Base-by-base conservation (phyloP, 129 eudicot species). In the Centrapalus pauciflorus region DNA sequence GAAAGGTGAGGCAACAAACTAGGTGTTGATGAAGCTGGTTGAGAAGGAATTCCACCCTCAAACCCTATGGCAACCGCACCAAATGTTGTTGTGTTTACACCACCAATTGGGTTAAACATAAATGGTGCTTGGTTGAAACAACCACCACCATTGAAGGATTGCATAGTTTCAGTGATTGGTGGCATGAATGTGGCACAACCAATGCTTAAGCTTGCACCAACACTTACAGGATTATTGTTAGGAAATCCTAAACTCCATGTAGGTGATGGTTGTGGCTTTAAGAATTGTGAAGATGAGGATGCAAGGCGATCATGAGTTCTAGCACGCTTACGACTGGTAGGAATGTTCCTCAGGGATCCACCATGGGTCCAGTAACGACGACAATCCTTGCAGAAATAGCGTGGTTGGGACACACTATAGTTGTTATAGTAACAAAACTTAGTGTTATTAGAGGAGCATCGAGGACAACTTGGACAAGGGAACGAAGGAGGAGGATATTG, bases 351-450 rank as follows among this genome's bases (percentile, higher is more conserved):
- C 3, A 72, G 40, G 19, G 55, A 32, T n/a, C 77, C 77, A 62
- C 77, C 77, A 50, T 62, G 77, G 54, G 77, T 72, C 77, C 70
- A 72, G 11, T 72, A 72, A 51, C 77, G 70, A 1, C 77, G 77
- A 1, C 77, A 72, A 0, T 72, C 38, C 55, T 61, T 72, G 63
- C 77, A 72, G 16, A 72, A 14, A 25, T 72, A 72, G 33, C 77
- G 70, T 12, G 77, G 77, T 2, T 72, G 77, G 0, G 56, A 34
- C 24, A 35, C 70, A 23, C 77, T 72, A 9, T 72, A 72, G 38
- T 72, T 72, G 70, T 72, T 72, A 20, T 72, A 72, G 77, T 72
- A 72, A 24, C 77, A 72, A 51, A 72, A 62, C 28, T 72, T 72
- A 24, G 77, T 72, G 55, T 38, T 64, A 34, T 21, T 5, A 2